Percentiles rank a stretch among this genome's conserved stretches.
Evolutionary conservation across 306 rosid genomes (phyloP).

Genomic region (Rosa chinensis): DNA sequence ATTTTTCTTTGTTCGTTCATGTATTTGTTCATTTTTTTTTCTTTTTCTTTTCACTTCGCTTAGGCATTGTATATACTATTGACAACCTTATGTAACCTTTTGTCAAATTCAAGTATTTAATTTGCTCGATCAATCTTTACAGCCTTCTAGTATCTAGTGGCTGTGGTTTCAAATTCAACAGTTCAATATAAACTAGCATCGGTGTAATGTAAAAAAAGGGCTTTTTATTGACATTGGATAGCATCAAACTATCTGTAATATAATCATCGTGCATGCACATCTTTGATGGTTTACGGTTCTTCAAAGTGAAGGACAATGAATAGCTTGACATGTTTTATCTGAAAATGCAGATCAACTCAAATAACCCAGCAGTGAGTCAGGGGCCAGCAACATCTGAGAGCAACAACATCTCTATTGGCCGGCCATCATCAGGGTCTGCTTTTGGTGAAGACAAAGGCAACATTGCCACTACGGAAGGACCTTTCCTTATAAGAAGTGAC

Average conservation of each 20-base stretch:
- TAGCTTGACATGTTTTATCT: constrained; percentile 6
- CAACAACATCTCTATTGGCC: constrained; percentile 41
- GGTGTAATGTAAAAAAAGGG: neutral
- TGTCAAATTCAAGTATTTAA: neutral
- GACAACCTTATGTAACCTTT: neutral
- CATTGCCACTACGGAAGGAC: constrained; percentile 30
- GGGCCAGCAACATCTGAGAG: constrained; percentile 60
- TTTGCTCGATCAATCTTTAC: neutral
- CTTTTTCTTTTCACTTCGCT: neutral
- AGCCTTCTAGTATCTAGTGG: neutral
- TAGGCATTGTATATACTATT: neutral
- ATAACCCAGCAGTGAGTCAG: constrained; percentile 37
- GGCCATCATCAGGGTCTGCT: constrained; percentile 32
- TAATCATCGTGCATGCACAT: neutral
- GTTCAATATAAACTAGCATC: neutral
- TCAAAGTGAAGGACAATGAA: neutral
- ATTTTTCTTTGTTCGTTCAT: neutral
- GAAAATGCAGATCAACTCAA: constrained; percentile 44
- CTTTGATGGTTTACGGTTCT: neutral
- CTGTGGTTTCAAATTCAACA: neutral
- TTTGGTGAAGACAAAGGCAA: constrained; percentile 25
- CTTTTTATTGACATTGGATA: neutral
- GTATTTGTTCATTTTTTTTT: neutral
- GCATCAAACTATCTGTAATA: neutral
- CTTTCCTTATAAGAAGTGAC: constrained; percentile 38